phyloP scores from a whole-genome alignment of 2,329 filamentous ascomycete genomes.

The Phaeophleospora eucalypticola region DNA sequence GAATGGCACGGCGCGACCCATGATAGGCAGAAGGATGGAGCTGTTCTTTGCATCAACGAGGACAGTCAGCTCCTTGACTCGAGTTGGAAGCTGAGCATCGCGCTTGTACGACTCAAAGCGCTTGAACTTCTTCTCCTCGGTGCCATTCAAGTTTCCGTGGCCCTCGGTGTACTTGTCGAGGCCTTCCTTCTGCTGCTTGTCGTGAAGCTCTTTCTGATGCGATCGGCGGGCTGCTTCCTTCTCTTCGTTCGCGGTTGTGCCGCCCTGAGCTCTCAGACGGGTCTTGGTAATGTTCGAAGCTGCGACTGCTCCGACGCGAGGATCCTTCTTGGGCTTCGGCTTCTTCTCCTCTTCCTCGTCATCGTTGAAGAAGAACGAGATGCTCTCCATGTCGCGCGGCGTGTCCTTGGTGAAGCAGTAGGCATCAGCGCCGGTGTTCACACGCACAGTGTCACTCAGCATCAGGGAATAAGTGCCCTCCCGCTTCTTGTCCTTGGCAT shows the following conservation, averaged over 20 bases:
- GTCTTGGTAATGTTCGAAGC: constrained; percentile 95
- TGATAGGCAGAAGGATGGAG: constrained; percentile 89
- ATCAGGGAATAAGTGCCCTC: constrained; percentile 78
- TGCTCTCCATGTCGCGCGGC: constrained; percentile 83
- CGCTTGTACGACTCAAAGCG: constrained; percentile 98
- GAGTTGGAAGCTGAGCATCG: constrained; percentile 84
- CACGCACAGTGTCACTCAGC: constrained; percentile 87
- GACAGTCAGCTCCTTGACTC: constrained; percentile 80
- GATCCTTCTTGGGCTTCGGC: constrained; percentile 83
- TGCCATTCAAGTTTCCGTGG: constrained; percentile 77
- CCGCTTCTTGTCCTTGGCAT: constrained; percentile 83
- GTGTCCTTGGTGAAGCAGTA: constrained; percentile 93
- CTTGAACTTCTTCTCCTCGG: constrained; percentile 97
- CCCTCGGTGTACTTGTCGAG: constrained; percentile 80
- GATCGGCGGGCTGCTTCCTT: constrained; percentile 80
- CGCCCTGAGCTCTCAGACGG: constrained; percentile 82
- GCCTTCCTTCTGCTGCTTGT: constrained; percentile 87
- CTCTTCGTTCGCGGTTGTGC: constrained; percentile 83
- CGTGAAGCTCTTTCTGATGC: constrained; percentile 84
- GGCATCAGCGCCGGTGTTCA: constrained; percentile 66
- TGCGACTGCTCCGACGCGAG: constrained; percentile 78
- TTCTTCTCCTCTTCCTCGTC: constrained; percentile 81
- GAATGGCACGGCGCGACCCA: constrained; percentile 95
- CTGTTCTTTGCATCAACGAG: constrained; percentile 86
- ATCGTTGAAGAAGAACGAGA: constrained; percentile 98